These are phyloP conservation scores for Persicaria maculosa DNA, from an alignment of 148 eudicot species.

Conservation along the genomic window DNA sequence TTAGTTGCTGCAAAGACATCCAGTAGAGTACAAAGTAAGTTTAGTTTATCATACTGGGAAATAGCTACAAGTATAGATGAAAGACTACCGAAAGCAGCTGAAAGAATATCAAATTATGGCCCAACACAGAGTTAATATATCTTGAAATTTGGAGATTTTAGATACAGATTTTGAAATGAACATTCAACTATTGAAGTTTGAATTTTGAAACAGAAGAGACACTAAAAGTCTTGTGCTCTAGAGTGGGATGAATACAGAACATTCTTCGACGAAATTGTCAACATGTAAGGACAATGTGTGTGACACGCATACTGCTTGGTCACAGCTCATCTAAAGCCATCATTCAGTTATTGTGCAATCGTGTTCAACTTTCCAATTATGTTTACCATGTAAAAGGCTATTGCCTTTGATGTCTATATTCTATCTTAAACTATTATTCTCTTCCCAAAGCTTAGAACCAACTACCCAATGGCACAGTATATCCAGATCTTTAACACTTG, in stretches of 20 bases:
- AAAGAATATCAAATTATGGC: not conserved
- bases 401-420: too few relatives aligned
- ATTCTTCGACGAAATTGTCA: not conserved
- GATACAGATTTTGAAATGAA: not conserved
- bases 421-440: too few relatives aligned
- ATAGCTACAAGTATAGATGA: not conserved
- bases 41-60: not conserved
- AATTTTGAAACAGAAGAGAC: too few relatives aligned
- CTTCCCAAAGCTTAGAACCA: not conserved
- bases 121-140: not conserved
- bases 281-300: not conserved
- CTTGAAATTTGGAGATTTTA: not conserved
- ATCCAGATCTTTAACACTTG: not conserved
- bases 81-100: too few relatives aligned
- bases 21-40: not conserved
- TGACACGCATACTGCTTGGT: not conserved
- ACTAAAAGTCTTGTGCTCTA: too few relatives aligned
- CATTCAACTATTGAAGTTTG: too few relatives aligned
- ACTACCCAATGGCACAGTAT: not conserved
- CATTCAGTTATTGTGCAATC: too few relatives aligned
- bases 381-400: too few relatives aligned
- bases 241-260: not conserved
- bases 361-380: too few relatives aligned
- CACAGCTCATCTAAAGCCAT: not conserved
- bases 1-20: conserved; percentile 61